A percentile compares a stretch with the other conserved stretches of the same genome.
These are phyloP conservation scores for Leccinum subrobustum DNA, from an alignment of 1,284 basidiomycete genomes.

Conservation along the genomic window DNA sequence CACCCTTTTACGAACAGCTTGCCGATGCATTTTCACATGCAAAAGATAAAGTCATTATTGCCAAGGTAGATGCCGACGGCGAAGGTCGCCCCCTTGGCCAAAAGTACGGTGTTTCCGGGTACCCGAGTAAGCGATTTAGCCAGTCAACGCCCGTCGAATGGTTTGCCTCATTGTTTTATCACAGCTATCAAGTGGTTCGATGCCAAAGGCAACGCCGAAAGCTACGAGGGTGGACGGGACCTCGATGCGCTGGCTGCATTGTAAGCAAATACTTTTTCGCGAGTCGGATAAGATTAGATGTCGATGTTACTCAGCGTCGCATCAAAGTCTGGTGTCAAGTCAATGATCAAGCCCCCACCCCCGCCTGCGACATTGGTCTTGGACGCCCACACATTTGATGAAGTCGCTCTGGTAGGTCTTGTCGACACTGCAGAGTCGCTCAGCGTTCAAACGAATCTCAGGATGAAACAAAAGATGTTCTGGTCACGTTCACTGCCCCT, in stretches of 20 bases:
- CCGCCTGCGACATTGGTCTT: conserved; percentile 73
- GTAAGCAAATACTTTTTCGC: conserved; percentile 43
- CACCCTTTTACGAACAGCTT: conserved; percentile 85
- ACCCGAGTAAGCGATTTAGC: conserved; percentile 66
- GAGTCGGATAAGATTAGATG: background rate
- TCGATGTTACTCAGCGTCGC: conserved; percentile 53
- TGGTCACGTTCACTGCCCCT: conserved; percentile 90
- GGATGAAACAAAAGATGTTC: conserved; percentile 78
- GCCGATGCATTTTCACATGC: conserved; percentile 80
- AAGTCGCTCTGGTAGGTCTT: conserved; percentile 62
- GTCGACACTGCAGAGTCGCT: background rate
- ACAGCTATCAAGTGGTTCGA: conserved; percentile 92
- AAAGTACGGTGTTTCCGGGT: conserved; percentile 80
- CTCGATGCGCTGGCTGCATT: conserved; percentile 75
- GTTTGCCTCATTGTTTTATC: conserved; percentile 2
- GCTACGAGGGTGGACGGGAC: conserved; percentile 81
- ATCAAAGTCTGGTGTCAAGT: conserved; percentile 76
- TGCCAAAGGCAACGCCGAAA: conserved; percentile 59
- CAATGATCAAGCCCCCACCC: conserved; percentile 82
- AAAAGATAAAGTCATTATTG: conserved; percentile 84
- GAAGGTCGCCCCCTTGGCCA: conserved; percentile 71
- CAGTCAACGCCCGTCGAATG: background rate
- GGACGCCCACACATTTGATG: conserved; percentile 72
- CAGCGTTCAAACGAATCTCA: conserved; percentile 28
- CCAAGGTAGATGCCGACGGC: conserved; percentile 93